Percentiles rank a stretch among this genome's conserved stretches.
Conservation (phyloP, 2,329 filamentous ascomycete species). For the Xylaria arbuscula region DNA sequence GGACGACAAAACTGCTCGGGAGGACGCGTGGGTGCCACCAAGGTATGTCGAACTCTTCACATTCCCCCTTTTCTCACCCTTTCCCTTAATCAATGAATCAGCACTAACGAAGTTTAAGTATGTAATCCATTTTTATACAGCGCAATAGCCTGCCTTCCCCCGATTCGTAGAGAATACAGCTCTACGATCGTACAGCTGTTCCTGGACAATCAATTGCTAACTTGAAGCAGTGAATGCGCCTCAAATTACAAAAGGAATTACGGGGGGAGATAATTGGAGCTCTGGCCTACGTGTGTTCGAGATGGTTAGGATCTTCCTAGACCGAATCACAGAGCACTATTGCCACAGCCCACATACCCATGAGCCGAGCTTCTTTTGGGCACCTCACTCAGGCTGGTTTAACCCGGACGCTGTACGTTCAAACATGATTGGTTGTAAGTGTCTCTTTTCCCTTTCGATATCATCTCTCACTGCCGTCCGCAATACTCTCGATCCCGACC, state of each 20-base stretch:
- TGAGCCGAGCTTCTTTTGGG: conserved; percentile 24
- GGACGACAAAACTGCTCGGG: background rate
- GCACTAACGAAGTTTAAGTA: conserved; percentile 22
- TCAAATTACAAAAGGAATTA: background rate
- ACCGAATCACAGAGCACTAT: conserved; percentile 32
- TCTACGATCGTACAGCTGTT: background rate
- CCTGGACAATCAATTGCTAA: background rate
- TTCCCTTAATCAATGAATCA: background rate
- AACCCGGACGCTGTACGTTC: conserved; percentile 40
- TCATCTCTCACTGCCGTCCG: background rate
- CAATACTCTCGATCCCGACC: background rate
- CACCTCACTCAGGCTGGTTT: conserved; percentile 32
- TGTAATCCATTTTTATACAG: background rate
- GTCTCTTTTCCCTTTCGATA: background rate
- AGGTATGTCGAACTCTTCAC: conserved; percentile 8
- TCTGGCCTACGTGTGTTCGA: conserved; percentile 40
- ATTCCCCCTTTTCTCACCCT: too few species aligned
- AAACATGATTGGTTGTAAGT: conserved; percentile 40
- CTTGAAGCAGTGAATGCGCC: conserved; percentile 31
- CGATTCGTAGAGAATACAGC: background rate
- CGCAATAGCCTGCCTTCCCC: background rate
- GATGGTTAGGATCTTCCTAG: conserved; percentile 31
- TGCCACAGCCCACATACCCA: conserved; percentile 5
- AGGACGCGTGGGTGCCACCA: conserved; percentile 28
- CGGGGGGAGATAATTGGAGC: conserved; percentile 20